Conservation (phyloP, 2,329 filamentous ascomycete species). For the Cryphonectria japonica region DNA sequence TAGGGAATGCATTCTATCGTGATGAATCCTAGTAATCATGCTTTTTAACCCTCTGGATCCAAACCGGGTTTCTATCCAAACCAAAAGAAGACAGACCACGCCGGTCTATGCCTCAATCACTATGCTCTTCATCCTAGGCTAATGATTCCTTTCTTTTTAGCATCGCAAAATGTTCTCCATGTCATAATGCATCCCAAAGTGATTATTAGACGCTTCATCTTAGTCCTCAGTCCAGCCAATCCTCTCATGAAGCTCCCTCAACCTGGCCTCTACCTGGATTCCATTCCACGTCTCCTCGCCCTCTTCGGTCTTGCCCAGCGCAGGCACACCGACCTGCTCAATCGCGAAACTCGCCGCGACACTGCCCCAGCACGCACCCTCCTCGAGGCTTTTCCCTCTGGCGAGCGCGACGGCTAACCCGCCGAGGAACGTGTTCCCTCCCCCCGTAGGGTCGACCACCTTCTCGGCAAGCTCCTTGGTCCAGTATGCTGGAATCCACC, state of each 20-base stretch:
- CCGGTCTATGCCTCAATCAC: not conserved
- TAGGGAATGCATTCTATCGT: not conserved
- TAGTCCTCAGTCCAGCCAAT: conserved; percentile 32
- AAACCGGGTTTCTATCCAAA: not conserved
- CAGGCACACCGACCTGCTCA: conserved; percentile 87
- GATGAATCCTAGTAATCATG: not conserved
- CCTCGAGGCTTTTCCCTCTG: conserved; percentile 62
- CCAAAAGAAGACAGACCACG: not conserved
- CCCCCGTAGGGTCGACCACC: conserved; percentile 92
- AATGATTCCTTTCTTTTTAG: not conserved
- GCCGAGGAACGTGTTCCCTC: conserved; percentile 85
- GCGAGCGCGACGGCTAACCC: conserved; percentile 62
- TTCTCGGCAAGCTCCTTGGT: conserved; percentile 42
- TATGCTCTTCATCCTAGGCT: not conserved
- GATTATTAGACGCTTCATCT: not conserved
- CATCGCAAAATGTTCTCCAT: not conserved
- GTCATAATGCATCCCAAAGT: not conserved
- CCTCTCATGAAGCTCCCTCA: conserved; percentile 54
- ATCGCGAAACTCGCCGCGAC: conserved; percentile 91
- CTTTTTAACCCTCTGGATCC: not conserved
- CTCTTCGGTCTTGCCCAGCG: conserved; percentile 48
- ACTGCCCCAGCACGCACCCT: conserved; percentile 77
- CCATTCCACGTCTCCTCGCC: conserved; percentile 66
- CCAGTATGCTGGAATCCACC: conserved; percentile 83
- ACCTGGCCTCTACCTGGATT: conserved; percentile 53